Percentiles rank a stretch among this genome's conserved stretches.
Evolutionary conservation across 176 grass and related monocot species (phyloP).

Genomic region (Typha latifolia): DNA sequence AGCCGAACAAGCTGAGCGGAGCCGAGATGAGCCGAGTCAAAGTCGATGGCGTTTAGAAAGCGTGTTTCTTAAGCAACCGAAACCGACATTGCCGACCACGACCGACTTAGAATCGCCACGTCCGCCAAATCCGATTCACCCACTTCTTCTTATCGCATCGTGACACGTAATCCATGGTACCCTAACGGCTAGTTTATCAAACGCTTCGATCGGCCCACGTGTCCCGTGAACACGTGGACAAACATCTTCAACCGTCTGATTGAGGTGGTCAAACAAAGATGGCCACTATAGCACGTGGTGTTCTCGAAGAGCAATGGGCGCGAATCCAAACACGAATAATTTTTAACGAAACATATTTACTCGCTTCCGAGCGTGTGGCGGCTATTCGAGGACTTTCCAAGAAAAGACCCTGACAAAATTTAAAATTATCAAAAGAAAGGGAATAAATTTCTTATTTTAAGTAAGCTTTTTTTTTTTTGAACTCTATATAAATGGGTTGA

Average conservation of each 20-base stretch:
- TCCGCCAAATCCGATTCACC: not conserved
- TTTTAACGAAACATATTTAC: not conserved
- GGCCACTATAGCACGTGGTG: not conserved
- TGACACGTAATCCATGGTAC: not conserved
- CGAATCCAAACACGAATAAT: not conserved
- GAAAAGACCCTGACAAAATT: not conserved
- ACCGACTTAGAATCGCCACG: slow-evolving; percentile 1
- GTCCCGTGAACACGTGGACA: not conserved
- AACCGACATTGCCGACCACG: slow-evolving; percentile 1
- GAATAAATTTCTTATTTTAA: not conserved
- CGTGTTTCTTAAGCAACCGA: not conserved
- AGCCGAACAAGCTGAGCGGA: not conserved
- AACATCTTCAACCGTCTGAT: not conserved
- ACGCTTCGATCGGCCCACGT: slow-evolving; percentile 6
- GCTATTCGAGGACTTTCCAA: slow-evolving; percentile 5
- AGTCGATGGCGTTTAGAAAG: not conserved
- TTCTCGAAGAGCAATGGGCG: not conserved
- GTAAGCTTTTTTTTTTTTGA: not conserved
- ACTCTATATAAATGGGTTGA: too few relatives aligned
- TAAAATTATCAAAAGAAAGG: not conserved
- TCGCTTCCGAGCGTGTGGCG: not conserved
- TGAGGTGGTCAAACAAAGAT: not conserved
- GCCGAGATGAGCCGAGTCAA: not conserved
- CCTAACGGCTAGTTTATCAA: slow-evolving; percentile 6
- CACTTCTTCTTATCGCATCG: not conserved